Conservation (phyloP, 495 filamentous ascomycete species). For the Friedmanniomyces endolithicus region DNA sequence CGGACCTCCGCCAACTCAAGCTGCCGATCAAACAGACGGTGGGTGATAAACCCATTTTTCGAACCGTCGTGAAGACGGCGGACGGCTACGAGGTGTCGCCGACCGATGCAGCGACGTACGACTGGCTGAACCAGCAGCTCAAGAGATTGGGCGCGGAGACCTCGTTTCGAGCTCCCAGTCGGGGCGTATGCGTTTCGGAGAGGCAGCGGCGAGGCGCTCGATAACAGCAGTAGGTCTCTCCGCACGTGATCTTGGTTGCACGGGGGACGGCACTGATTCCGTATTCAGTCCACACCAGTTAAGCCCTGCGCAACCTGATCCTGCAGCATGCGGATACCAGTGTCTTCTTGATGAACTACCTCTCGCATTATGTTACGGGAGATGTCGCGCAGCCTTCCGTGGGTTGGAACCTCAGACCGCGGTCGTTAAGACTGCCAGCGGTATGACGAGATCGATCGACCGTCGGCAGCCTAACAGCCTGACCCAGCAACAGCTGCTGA, state of each 20-base stretch:
- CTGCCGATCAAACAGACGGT: not conserved
- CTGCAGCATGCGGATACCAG: conserved; percentile 4
- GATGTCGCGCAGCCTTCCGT: conserved; percentile 7
- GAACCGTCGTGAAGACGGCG: not conserved
- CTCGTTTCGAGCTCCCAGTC: not conserved
- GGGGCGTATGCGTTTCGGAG: not conserved
- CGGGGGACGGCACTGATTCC: too few relatives aligned
- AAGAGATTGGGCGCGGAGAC: not conserved
- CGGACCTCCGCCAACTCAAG: not conserved
- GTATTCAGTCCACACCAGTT: not conserved
- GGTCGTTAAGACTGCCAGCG: not conserved
- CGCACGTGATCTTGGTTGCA: too few relatives aligned
- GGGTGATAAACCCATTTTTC: not conserved
- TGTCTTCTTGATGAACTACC: conserved; percentile 7
- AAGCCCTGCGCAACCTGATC: conserved; percentile 13
- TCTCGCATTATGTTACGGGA: not conserved
- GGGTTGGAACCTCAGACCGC: conserved; percentile 1
- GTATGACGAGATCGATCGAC: conserved; percentile 6
- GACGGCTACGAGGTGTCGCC: not conserved
- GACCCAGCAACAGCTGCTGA: not conserved
- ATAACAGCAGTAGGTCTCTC: conserved; percentile 7
- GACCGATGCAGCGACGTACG: not conserved
- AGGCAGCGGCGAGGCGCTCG: conserved; percentile 4
- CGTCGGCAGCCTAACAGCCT: not conserved
- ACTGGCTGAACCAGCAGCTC: not conserved